These are phyloP conservation scores for slime mould (Dictyostelium discoideum) DNA, from an alignment of 78 protist species.

Conservation along the genomic window DNA sequence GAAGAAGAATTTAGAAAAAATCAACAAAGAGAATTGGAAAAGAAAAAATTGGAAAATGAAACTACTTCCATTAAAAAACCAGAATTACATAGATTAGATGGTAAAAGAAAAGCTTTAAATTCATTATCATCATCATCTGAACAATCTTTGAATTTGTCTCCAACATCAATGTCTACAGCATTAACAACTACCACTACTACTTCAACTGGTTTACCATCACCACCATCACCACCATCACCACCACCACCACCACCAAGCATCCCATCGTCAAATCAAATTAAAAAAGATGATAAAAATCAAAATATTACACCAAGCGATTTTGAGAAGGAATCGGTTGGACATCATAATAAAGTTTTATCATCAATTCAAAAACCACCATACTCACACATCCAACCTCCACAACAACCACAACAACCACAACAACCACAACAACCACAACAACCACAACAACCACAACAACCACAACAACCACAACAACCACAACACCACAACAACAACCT, in stretches of 20 bases:
- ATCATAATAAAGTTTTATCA: neutral
- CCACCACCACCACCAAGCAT: neutral
- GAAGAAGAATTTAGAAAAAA: neutral
- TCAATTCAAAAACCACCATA: neutral
- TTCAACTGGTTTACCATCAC: neutral
- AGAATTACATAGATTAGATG: neutral
- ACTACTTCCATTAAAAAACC: neutral
- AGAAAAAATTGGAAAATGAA: neutral
- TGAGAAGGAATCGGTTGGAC: neutral
- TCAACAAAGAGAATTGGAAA: neutral
- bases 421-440: no score
- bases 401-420: neutral
- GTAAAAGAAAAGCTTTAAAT: neutral
- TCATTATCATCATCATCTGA: neutral
- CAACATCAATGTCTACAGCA: neutral
- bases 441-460: neutral
- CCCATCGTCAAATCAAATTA: neutral
- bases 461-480: neutral
- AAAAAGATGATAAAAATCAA: neutral
- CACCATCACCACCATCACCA: neutral
- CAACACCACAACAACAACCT: neutral
- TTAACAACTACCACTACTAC: neutral
- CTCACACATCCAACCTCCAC: neutral
- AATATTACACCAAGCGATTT: neutral
- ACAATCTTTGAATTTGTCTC: neutral